Evolutionary conservation across 108 stramenopile genomes (phyloP).

Genomic region (Cyclotella atomus): DNA sequence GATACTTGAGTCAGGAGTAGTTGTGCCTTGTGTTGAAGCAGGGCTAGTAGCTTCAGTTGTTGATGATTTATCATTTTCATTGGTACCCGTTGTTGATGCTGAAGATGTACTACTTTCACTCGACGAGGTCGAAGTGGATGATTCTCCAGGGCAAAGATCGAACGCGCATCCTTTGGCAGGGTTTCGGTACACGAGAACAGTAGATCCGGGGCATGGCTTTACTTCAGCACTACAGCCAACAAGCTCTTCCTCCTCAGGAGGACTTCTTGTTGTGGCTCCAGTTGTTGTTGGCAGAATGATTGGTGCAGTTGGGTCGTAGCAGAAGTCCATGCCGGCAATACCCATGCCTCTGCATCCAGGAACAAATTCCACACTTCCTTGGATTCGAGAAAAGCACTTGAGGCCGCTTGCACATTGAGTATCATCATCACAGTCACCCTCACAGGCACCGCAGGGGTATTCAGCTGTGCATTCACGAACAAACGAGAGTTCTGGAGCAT

Average conservation of each 20-base stretch:
- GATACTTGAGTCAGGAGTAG: neutral
- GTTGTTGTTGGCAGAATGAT: neutral
- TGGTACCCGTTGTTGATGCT: neutral
- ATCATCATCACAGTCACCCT: slow-evolving; percentile 48
- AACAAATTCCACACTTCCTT: slow-evolving; percentile 32
- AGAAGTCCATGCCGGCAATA: slow-evolving; percentile 48
- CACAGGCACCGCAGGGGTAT: slow-evolving; percentile 29
- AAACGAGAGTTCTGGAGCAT: slow-evolving; percentile 19
- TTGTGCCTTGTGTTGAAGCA: neutral
- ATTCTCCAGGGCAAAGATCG: slow-evolving; percentile 30
- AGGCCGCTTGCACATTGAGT: slow-evolving; percentile 22
- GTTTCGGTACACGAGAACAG: slow-evolving; percentile 30
- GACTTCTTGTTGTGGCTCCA: neutral
- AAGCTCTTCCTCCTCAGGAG: neutral
- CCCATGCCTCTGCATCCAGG: slow-evolving; percentile 37
- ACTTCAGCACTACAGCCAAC: slow-evolving; percentile 43
- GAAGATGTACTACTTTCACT: neutral
- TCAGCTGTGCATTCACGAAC: slow-evolving; percentile 37
- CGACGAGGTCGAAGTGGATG: neutral
- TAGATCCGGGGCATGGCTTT: slow-evolving; percentile 22
- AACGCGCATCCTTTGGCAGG: slow-evolving; percentile 47
- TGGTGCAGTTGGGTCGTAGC: slow-evolving; percentile 37
- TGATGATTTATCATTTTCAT: neutral
- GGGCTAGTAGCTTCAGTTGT: neutral
- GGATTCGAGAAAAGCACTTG: slow-evolving; percentile 29